Base-by-base conservation (phyloP, 441 rosid species). In the Croton laevigatus region DNA sequence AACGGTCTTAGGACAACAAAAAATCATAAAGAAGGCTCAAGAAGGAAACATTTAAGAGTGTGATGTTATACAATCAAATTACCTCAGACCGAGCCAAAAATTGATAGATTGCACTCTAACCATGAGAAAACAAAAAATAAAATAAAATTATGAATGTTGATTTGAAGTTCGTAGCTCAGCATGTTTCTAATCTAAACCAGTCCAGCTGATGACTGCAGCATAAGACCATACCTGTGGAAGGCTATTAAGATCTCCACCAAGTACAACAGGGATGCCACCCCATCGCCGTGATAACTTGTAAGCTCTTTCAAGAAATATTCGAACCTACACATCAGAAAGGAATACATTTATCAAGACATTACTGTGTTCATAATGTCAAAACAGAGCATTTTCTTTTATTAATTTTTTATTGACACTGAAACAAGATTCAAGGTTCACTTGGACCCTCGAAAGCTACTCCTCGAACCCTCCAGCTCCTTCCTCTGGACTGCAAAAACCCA, bases 181-280 rank as follows among this genome's bases (percentile, higher is more conserved):
- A 51, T 11, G 42, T 13, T 65, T 37, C 38, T n/a, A 69, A 54
- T 14, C 12, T 20, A 62, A 14, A 68, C 13, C 55, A 36, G 59
- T 72, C 59, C 22, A 53, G 68, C n/a, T 63, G 68, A 49, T 36
- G 45, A 64, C 46, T 32, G 52, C 38, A 65, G 60, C 8, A 27
- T 53, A 60, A 62, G 57, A 78, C 57, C 78, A 72, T 67, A 94
- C 98, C 89, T 82, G 83, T 75, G 97, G 99, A 65, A 87, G 79
- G 83, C 96, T 87, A 72, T 95, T 95, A 34, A 89, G 77, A 82
- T 95, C 99, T 57, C 99, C 99, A 32, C 88, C 94, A 52, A 95
- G 69, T 37, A 88, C 73, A 81, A 91, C 88, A 71, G 99, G 99
- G 79, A 92, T 88, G 79, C 78, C 73, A 61, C 95, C 98, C 97